Base-by-base conservation (phyloP, 2,329 filamentous ascomycete genomes). In the Venturia pyrina region DNA sequence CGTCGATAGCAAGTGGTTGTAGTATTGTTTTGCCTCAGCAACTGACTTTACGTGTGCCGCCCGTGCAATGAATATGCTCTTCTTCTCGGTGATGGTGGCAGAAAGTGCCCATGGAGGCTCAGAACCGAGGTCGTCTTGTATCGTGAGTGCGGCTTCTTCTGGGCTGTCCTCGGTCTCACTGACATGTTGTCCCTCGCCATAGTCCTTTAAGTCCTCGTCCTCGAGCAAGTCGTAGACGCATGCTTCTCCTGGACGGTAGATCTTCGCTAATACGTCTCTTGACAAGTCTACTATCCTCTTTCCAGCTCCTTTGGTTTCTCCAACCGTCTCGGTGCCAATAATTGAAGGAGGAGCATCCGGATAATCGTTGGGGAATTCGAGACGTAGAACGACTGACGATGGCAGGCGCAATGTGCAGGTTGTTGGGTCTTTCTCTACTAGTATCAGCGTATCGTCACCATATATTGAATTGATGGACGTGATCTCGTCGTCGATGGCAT, bases 161-260 rank as follows among this genome's bases (percentile, higher is more conserved):
- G 53, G 53, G 24, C 56, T 34, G 15, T 60, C 21, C 19, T 60
- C 46, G 10, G 17, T 28, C n/a, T 66, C 60, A 28, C 37, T 62
- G 41, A 40, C 40, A n/a, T 62, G 40, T 11, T 48, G 34, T 13
- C 64, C 68, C 48, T 73, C 66, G 65, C 76, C 78, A 72, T 90
- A 88, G 72, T 78, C 76, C 6, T 83, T 75, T 2, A 76, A 72
- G 67, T 80, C 80, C 41, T 75, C 75, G 0, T 84, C 84, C 70
- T 96, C 93, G 46, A 97, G 83, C n/a, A 96, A 83, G 73, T 97
- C 93, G 72, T 93, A 99, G 3, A 99, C 79, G 72, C 93, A 97
- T 28, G 96, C 91, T 64, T 86, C 83, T 0, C 91, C 92, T 0
- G 86, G 83, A 64, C 83, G 81, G 75, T 88, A 96, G 5, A 90